Evolutionary conservation across 2,329 filamentous ascomycete genomes (phyloP), one percentile per base, ranked within the genome.

Genomic region (Stachybotrys chartarum): DNA sequence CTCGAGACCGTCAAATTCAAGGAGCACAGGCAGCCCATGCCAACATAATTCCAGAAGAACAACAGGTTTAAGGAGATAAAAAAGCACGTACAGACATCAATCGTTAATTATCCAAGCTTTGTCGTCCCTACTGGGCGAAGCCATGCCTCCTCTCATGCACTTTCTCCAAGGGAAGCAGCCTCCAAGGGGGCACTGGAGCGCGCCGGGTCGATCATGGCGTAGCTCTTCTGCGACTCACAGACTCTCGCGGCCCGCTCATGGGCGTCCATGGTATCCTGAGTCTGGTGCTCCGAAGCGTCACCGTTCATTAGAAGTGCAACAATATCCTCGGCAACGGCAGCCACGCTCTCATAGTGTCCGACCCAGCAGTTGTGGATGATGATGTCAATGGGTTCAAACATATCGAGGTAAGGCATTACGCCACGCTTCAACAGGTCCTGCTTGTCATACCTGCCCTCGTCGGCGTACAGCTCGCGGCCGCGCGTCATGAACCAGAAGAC

Each of bases 401-500:
- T 31, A 39, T 59, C 45, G 17, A 24, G 55, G 1, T 6, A 24
- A 6, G 59, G 59, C 30, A 59, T 53, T 14, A 30, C 56, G 35
- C 57, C 55, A 32, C 59, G 55, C 2, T 57, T 44, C 45, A 61
- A 35, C 54, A 47, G 57, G 52, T 55, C 47, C 12, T 60, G 58
- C 42, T 51, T 44, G 1, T 59, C 56, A 35, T 32, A 42, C 6
- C 58, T 56, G 47, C 56, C 51, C 3, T 61, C 55, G 44, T 62
- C 55, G 7, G 59, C 55, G 51, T 60, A 63, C 44, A 60, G 17
- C 53, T 63, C 55, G 10, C 51, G 51, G 6, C 57, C 56, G 24
- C 56, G 58, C 2, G 30, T 53, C 54, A 61, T 61, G 47, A 58
- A 63, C 57, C 57, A 63, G 45, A 63, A 61, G 50, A 61, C 48